A percentile compares a stretch with the other conserved stretches of the same genome.
These are phyloP conservation scores for Lagerstroemia fauriei DNA, from an alignment of 441 rosid species.

Conservation along the genomic window DNA sequence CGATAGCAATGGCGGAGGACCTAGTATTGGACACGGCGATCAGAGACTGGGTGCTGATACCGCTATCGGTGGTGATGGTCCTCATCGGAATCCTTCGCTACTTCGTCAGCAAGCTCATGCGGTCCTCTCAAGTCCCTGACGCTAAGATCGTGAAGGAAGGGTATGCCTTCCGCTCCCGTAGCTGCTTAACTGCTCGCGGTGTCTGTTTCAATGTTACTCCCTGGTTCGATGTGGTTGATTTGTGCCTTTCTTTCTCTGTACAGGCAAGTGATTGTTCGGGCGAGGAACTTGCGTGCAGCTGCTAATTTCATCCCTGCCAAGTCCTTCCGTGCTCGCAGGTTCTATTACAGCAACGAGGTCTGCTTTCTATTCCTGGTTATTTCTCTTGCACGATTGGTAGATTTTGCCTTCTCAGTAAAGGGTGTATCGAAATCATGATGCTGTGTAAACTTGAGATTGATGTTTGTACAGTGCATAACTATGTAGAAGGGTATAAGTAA, in stretches of 20 bases:
- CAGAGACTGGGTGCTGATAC: conserved; percentile 95
- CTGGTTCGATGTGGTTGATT: conserved; percentile 3
- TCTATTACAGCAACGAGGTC: conserved; percentile 86
- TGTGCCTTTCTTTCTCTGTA: not conserved
- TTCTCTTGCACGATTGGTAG: not conserved
- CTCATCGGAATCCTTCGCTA: conserved; percentile 84
- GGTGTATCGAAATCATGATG: not conserved
- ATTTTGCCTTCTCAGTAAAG: not conserved
- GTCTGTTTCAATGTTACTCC: not conserved
- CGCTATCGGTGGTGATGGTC: conserved; percentile 87
- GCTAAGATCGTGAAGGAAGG: conserved; percentile 83
- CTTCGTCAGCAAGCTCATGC: conserved; percentile 82
- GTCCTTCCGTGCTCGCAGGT: conserved; percentile 81
- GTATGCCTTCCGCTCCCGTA: conserved; percentile 32
- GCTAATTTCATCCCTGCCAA: conserved; percentile 85
- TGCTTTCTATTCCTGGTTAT: conserved; percentile 2
- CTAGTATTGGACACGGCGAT: conserved; percentile 90
- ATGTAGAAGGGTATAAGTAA: not conserved
- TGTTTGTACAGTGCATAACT: not conserved
- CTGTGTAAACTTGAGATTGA: not conserved
- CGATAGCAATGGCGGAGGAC: conserved; percentile 78
- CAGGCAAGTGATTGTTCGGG: conserved; percentile 84
- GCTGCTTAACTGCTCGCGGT: not conserved
- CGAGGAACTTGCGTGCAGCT: conserved; percentile 76
- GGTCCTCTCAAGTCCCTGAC: conserved; percentile 74